Evolutionary conservation across 2,329 filamentous ascomycete genomes (phyloP), one percentile per base, ranked within the genome.

Genomic region (Fusarium continuum): DNA sequence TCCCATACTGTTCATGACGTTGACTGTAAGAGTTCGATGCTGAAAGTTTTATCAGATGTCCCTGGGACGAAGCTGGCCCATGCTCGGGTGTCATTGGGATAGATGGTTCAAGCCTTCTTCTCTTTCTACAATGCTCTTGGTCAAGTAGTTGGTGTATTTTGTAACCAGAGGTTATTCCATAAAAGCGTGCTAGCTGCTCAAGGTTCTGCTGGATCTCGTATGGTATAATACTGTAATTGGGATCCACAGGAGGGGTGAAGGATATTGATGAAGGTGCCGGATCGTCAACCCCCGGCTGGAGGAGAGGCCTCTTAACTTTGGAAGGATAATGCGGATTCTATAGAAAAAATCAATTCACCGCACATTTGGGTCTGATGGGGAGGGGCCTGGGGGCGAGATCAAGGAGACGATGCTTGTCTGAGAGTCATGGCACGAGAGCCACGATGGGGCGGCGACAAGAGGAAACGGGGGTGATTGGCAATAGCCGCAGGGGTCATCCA

Each of bases 291-390:
- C 62, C 69, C 31, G 52, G 64, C 44, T 69, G 64, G 51, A 69
- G 53, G 64, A 67, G 69, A 65, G 72, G 60, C 49, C 74, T 67
- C 65, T 74, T 75, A 51, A 65, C 61, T 52, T 66, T 69, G 47
- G 71, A 64, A 55, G 68, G 48, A 49, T 69, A 64, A 56, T 72
- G 68, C 50, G 67, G 57, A 65, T 75, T 72, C 74, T 76, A 67
- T 70, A 58, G 35, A 64, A 55, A 68, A 71, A 51, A 75, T 80
- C 72, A 81, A 77, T 75, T 74, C 69, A 77, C 74, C 71, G 74
- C 72, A 73, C 72, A 72, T 75, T 73, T 70, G 53, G 63, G 64
- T 67, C 55, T 66, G 50, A 46, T 51, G 65, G 61, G 57, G 56
- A 64, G 51, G 65, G 58, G 46, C 39, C 38, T 65, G 61, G 61